phyloP scores from a whole-genome alignment of 1,284 basidiomycete genomes.

The Cryptococcus sp. region DNA sequence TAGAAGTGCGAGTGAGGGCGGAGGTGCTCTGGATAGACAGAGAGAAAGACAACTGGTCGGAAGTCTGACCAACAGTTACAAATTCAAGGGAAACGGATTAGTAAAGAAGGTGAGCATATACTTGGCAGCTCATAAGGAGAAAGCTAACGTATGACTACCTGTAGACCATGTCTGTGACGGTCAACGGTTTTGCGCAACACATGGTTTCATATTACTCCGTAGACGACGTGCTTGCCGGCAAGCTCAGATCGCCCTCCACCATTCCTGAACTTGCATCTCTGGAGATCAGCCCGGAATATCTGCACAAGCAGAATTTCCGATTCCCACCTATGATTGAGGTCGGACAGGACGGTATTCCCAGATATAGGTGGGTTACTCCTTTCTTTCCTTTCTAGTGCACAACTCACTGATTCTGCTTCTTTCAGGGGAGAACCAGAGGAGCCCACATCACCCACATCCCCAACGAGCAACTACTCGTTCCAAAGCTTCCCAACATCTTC shows the following conservation, averaged over 20 bases:
- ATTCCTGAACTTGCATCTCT: constrained; percentile 83
- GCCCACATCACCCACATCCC: constrained; percentile 32
- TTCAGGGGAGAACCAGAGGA: constrained; percentile 43
- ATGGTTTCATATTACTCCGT: constrained; percentile 95
- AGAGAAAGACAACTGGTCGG: constrained; percentile 80
- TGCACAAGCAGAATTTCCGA: constrained; percentile 86
- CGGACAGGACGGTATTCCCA: constrained; percentile 74
- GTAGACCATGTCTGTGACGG: constrained; percentile 89
- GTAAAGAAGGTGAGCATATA: constrained; percentile 80
- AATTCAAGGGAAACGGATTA: constrained; percentile 85
- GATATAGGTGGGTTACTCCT: constrained; percentile 61
- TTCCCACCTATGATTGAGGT: constrained; percentile 85
- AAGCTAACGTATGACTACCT: constrained; percentile 15
- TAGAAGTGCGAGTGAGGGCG: constrained; percentile 37
- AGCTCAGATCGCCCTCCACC: constrained; percentile 82
- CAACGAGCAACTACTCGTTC: constrained; percentile 22
- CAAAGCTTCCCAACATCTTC: constrained; percentile 21
- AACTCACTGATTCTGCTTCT: not conserved
- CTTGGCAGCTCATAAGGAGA: not conserved
- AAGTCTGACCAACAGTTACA: constrained; percentile 84
- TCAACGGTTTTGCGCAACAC: constrained; percentile 83
- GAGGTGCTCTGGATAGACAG: constrained; percentile 61
- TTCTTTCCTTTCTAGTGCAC: not conserved
- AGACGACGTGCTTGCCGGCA: constrained; percentile 83
- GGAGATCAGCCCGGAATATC: constrained; percentile 82